phyloP scores from a whole-genome alignment of 306 rosid genomes.

The Mimosa bimucronata region DNA sequence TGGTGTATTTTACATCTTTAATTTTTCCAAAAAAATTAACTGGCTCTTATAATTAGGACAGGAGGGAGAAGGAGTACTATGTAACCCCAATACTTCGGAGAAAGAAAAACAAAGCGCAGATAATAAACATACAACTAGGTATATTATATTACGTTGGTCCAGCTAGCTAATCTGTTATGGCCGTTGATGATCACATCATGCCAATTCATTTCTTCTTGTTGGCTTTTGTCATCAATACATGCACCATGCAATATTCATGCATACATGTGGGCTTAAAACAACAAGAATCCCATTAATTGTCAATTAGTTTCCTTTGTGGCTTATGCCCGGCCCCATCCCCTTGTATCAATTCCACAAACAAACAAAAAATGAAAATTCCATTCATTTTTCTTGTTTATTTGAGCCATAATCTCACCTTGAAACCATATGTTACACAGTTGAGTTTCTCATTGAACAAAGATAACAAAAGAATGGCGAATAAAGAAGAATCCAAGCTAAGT shows the following conservation, averaged over 20 bases:
- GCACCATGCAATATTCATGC: background rate
- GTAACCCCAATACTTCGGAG: background rate
- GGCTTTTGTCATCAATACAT: background rate
- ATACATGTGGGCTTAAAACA: constrained; percentile 12
- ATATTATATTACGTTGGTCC: too few species aligned
- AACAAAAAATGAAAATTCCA: background rate
- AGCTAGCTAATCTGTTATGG: background rate
- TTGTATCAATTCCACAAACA: background rate
- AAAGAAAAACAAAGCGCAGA: background rate
- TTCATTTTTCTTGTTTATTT: background rate
- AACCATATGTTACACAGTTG: background rate
- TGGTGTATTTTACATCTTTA: too few species aligned
- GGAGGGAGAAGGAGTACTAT: too few species aligned
- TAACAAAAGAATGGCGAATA: constrained; percentile 25
- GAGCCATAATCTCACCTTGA: background rate
- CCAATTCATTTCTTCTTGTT: constrained; percentile 1
- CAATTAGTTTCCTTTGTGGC: background rate
- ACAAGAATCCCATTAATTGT: constrained; percentile 8
- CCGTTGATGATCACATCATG: background rate
- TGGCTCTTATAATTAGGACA: too few species aligned
- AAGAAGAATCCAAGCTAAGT: constrained; percentile 5
- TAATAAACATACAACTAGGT: background rate
- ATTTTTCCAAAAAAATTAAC: too few species aligned
- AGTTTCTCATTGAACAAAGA: background rate
- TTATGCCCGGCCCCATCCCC: too few species aligned